phyloP scores from a whole-genome alignment of 2,329 filamentous ascomycete genomes.

The Sodiomyces alkalinus region DNA sequence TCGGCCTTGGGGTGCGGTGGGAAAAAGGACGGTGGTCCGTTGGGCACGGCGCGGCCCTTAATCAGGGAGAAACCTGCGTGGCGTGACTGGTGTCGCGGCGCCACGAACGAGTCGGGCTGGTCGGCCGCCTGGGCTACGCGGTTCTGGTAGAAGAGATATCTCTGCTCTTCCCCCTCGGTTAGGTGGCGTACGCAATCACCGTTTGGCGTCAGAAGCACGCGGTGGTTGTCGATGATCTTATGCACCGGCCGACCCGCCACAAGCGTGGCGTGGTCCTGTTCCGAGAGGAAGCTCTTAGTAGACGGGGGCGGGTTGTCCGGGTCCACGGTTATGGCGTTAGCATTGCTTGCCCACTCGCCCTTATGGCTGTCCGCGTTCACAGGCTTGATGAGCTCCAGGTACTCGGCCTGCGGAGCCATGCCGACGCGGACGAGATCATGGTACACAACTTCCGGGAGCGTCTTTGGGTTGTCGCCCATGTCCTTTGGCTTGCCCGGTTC shows the following conservation, averaged over 20 bases:
- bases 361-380: conserved; percentile 12
- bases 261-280: conserved; percentile 39
- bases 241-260: conserved; percentile 42
- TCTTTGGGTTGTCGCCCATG: conserved; percentile 6
- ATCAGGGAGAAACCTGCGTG: conserved; percentile 45
- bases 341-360: conserved; percentile 1
- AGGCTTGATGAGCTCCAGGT: conserved; percentile 21
- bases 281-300: conserved; percentile 31
- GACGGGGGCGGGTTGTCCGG: conserved; percentile 9
- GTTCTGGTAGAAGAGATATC: conserved; percentile 54
- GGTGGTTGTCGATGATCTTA: conserved; percentile 47
- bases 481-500: too few species aligned
- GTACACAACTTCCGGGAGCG: conserved; percentile 6
- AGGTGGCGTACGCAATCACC: conserved; percentile 65
- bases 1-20: conserved; percentile 31
- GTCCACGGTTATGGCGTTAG: conserved; percentile 2
- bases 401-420: conserved; percentile 10
- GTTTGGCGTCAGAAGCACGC: conserved; percentile 60
- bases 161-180: conserved; percentile 50
- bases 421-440: conserved; percentile 3
- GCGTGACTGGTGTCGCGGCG: conserved; percentile 36
- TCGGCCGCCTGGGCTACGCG: conserved; percentile 32
- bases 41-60: conserved; percentile 49
- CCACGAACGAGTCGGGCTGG: conserved; percentile 39
- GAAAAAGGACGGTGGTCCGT: conserved; percentile 47